These are phyloP conservation scores for Cylindrotheca fusiformis DNA, from an alignment of 108 stramenopile genomes.

Conservation along the genomic window DNA sequence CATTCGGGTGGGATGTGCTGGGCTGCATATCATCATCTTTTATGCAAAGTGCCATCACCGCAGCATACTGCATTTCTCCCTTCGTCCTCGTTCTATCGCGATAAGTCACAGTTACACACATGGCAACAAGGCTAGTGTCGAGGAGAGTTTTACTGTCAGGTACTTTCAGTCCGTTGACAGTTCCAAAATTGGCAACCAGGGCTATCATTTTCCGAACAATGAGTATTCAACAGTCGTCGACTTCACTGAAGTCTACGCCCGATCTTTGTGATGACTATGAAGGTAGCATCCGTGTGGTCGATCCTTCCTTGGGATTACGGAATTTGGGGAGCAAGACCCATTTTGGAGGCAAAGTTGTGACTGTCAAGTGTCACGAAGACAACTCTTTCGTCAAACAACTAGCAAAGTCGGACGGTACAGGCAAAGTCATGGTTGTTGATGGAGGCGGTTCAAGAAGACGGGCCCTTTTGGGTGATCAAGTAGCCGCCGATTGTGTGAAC, in stretches of 20 bases:
- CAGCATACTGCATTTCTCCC: too few species aligned
- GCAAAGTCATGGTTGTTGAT: conserved; percentile 67
- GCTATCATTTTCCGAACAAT: too few species aligned
- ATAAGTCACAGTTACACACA: too few species aligned
- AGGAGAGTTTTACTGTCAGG: too few species aligned
- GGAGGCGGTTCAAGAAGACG: conserved; percentile 57
- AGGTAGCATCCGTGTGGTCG: conserved; percentile 50
- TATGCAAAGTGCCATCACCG: too few species aligned
- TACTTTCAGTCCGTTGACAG: too few species aligned
- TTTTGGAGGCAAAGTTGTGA: conserved; percentile 60
- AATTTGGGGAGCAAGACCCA: conserved; percentile 46
- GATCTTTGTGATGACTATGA: conserved; percentile 65
- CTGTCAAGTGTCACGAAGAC: conserved; percentile 70
- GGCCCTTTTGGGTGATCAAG: conserved; percentile 66
- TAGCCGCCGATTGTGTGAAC: conserved; percentile 48
- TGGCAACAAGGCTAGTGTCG: too few species aligned
- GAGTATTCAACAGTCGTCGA: too few species aligned
- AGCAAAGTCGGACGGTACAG: conserved; percentile 39
- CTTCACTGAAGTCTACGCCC: conserved; percentile 37
- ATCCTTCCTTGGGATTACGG: conserved; percentile 42
- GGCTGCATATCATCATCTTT: too few species aligned
- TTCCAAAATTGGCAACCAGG: too few species aligned
- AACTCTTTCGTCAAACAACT: conserved; percentile 62
- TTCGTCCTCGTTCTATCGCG: too few species aligned
- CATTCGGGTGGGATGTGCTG: too few species aligned